Base-by-base conservation (phyloP, 2,329 filamentous ascomycete genomes). In the Eutypa lata region DNA sequence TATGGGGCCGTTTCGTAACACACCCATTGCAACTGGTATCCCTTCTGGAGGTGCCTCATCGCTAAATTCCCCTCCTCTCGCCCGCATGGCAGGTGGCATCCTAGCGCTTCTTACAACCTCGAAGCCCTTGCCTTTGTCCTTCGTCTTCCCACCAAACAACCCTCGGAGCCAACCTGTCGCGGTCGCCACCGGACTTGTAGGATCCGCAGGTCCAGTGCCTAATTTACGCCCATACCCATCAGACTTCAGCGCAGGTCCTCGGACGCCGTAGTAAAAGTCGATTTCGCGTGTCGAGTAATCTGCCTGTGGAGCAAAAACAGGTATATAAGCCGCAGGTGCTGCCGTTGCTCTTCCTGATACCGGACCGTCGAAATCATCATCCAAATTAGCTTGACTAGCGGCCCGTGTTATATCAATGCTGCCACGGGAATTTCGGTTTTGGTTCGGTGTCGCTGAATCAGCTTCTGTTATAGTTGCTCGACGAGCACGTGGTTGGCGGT, bases 241-340 rank as follows among this genome's bases (percentile, higher is more conserved):
- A 1, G 91, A 89, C 61, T 88, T 92, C 13, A 97, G 75, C 1
- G 93, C 91, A 19, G 91, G 90, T 0, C 94, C 94, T 33, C 94
- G 85, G 18, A 96, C 89, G 10, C 91, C 89, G 64, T 99, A 97
- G 72, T 97, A 97, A 64, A 96, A 96, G 69, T 99, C 94, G 0
- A 95, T 91, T 70, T 99, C 94, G 52, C 94, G 87, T 1, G 93
- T 94, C 2, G 92, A 88, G 66, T 97, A 97, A 66, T 99, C 93
- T 1, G 89, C 87, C 46, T 84, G 80, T 21, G 83, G 86, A 1
- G 77, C 73, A 35, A 81, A 76, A 33, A 69, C 61, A 7, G 67
- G 67, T 51, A 64, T 61, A 46, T 65, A 79, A 69, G 53, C 73
- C 68, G 28, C 70, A 55, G 44, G 71, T 61, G 56, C 70, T 57